Conservation (phyloP, 495 filamentous ascomycete species). For the Daldinia bambusicola region DNA sequence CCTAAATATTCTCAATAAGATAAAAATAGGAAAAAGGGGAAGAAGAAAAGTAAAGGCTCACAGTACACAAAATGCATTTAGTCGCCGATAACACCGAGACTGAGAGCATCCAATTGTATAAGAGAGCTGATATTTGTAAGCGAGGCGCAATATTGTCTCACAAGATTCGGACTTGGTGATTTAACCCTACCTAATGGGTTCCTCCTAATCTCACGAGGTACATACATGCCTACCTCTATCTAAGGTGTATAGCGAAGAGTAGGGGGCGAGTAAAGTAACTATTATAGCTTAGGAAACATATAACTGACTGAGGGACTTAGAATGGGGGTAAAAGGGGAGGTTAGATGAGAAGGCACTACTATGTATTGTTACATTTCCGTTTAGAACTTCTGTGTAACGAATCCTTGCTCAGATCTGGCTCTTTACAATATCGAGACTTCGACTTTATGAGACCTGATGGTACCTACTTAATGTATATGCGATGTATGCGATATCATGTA, state of each 20-base stretch:
- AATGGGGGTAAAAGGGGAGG: no score
- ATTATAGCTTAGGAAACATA: background rate
- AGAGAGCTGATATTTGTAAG: background rate
- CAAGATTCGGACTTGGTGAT: background rate
- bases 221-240: background rate
- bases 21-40: slow-evolving; percentile 3
- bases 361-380: background rate
- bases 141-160: slow-evolving; percentile 1
- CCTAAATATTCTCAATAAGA: background rate
- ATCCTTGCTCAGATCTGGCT: background rate
- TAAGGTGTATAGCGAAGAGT: background rate
- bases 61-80: slow-evolving; percentile 3
- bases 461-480: slow-evolving; percentile 10
- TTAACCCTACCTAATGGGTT: background rate
- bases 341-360: background rate
- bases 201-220: background rate
- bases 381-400: slow-evolving; percentile 22
- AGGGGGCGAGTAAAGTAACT: background rate
- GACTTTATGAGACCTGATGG: slow-evolving; percentile 20
- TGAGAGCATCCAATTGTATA: background rate
- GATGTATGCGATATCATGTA: background rate
- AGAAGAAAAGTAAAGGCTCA: slow-evolving; percentile 1
- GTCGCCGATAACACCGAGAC: slow-evolving; percentile 5
- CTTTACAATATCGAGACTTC: slow-evolving; percentile 2
- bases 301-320: background rate